phyloP scores from a whole-genome alignment of 1,284 basidiomycete species.

The Irpex sp. region DNA sequence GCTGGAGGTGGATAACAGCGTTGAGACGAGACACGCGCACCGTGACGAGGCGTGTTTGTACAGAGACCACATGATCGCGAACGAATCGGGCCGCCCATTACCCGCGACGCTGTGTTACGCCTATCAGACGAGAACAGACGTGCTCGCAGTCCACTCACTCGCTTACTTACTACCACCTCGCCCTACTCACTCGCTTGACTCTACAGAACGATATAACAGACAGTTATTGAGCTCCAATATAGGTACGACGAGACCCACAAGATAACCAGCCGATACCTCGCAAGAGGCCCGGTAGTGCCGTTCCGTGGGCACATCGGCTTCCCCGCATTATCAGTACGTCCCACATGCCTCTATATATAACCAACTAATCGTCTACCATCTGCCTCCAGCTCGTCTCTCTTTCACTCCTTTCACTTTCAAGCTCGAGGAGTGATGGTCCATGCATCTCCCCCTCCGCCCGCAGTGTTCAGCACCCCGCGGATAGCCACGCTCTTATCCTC shows the following conservation, averaged over 20 bases:
- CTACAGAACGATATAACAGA: slow-evolving; percentile 5
- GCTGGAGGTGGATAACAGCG: no score
- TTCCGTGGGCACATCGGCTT: background rate
- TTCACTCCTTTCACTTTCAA: no score
- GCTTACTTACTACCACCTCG: background rate
- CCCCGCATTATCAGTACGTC: background rate
- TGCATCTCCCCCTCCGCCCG: slow-evolving; percentile 19
- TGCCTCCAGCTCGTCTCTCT: background rate
- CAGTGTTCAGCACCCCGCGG: slow-evolving; percentile 35
- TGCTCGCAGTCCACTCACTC: background rate
- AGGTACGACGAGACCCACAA: no score
- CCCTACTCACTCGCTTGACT: background rate
- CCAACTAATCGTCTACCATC: background rate
- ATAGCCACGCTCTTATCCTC: slow-evolving; percentile 47
- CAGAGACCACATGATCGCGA: background rate
- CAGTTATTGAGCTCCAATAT: no score
- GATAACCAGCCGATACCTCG: no score
- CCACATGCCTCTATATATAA: background rate
- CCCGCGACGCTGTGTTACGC: background rate
- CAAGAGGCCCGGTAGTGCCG: background rate
- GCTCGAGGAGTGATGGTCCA: no score
- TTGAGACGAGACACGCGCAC: background rate
- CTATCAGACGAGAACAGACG: background rate
- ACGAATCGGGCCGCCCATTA: background rate
- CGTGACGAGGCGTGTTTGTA: background rate